These are phyloP conservation scores for Umbelopsis sp. DNA, from an alignment of 192 early-diverging fungal species.

Conservation along the genomic window DNA sequence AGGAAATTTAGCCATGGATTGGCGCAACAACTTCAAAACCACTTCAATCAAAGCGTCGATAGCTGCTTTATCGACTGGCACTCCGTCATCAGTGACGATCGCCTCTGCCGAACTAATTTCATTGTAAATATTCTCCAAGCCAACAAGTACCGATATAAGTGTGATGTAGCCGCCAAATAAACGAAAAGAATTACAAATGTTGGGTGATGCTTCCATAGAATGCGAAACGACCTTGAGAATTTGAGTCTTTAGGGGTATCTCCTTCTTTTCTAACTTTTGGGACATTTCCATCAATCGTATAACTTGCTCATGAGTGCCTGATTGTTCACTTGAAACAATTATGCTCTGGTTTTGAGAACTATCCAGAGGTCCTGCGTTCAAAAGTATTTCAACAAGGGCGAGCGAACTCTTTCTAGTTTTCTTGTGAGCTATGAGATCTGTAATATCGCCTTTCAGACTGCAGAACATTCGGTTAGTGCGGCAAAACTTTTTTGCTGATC, in stretches of 20 bases:
- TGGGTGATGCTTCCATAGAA: conserved; percentile 48
- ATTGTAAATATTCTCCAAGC: conserved; percentile 41
- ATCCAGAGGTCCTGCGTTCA: background rate
- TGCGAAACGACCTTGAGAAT: conserved; percentile 55
- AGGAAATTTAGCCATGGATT: conserved; percentile 54
- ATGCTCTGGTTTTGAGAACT: background rate
- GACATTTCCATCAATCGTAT: conserved; percentile 61
- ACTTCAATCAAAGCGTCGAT: conserved; percentile 44
- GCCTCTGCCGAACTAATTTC: background rate
- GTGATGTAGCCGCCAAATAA: conserved; percentile 62
- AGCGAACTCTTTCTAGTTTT: conserved; percentile 56
- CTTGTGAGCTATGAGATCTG: conserved; percentile 57
- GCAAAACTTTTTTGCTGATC: background rate
- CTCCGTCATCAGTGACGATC: background rate
- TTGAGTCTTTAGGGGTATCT: conserved; percentile 60
- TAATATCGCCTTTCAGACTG: conserved; percentile 46
- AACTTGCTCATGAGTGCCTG: conserved; percentile 49
- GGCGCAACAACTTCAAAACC: conserved; percentile 51
- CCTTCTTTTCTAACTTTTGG: conserved; percentile 52
- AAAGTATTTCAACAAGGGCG: conserved; percentile 41
- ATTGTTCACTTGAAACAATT: conserved; percentile 23
- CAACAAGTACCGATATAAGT: conserved; percentile 58
- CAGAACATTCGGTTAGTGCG: conserved; percentile 37
- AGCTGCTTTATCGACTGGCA: conserved; percentile 23
- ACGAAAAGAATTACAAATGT: conserved; percentile 59